phyloP scores from a whole-genome alignment of 208 protist genomes.

The Crithidia bombi region DNA sequence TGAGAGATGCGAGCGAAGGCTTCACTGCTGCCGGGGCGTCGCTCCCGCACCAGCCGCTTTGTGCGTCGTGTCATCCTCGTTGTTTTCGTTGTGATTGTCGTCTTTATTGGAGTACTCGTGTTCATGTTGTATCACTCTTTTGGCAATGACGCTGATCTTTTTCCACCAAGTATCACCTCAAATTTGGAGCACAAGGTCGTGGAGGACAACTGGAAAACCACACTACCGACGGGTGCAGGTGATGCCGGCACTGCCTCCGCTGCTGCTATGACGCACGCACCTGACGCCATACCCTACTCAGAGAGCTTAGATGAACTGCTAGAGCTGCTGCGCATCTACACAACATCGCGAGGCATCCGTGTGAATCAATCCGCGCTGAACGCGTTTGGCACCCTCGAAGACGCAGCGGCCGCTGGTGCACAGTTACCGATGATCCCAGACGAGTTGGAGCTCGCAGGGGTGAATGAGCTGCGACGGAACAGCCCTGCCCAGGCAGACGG shows the following conservation, averaged over 20 bases:
- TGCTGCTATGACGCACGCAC: neutral
- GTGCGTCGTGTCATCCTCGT: neutral
- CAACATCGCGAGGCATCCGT: neutral
- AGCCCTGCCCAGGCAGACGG: neutral
- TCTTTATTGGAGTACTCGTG: neutral
- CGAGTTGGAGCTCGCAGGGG: constrained; percentile 3
- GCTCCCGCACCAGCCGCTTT: constrained; percentile 12
- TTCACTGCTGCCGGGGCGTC: constrained; percentile 4
- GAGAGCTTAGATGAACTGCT: constrained; percentile 27
- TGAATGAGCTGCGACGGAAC: neutral
- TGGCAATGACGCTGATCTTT: neutral
- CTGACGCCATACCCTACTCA: constrained; percentile 12
- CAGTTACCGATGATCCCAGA: neutral
- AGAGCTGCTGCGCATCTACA: constrained; percentile 24
- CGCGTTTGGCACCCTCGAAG: neutral
- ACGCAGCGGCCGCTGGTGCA: neutral
- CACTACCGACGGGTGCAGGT: neutral
- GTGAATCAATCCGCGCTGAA: constrained; percentile 8
- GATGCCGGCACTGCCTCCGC: neutral
- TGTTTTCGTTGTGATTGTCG: neutral
- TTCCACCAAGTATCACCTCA: neutral
- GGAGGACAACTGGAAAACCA: neutral
- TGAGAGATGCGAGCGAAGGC: constrained; percentile 14
- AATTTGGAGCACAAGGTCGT: neutral
- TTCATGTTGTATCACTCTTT: constrained; percentile 7